Conservation (phyloP, 1,284 basidiomycete species). For the Veloboletus limbatus region DNA sequence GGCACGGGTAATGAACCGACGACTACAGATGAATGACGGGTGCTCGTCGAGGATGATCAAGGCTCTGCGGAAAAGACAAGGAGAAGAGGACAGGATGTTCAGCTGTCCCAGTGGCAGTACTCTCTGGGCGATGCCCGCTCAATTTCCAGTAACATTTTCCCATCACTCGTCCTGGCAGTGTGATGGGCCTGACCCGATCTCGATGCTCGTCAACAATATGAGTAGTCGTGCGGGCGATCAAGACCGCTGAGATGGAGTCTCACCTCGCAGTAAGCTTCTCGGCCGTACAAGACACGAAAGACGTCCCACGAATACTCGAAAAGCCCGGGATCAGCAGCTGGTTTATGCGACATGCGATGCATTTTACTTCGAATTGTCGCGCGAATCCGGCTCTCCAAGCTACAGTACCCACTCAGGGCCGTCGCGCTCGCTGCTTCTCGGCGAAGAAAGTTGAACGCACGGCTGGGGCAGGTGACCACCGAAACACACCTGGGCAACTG, state of each 20-base stretch:
- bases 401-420: too few relatives aligned
- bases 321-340: background rate
- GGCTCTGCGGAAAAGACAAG: conserved; percentile 4
- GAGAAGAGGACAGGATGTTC: conserved; percentile 4
- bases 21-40: too few relatives aligned
- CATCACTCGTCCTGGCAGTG: too few relatives aligned
- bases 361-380: too few relatives aligned
- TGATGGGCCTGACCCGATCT: too few relatives aligned
- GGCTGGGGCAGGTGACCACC: too few relatives aligned
- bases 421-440: too few relatives aligned
- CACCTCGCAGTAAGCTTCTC: background rate
- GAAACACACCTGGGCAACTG: too few relatives aligned
- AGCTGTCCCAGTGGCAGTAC: background rate
- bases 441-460: too few relatives aligned
- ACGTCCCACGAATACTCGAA: background rate
- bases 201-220: background rate
- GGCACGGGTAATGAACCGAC: too few relatives aligned
- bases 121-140: conserved; percentile 17
- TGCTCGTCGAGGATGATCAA: background rate
- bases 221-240: background rate
- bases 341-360: background rate
- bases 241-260: conserved; percentile 5
- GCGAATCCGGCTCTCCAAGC: too few relatives aligned
- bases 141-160: conserved; percentile 25
- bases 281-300: background rate